phyloP scores from a whole-genome alignment of 2,329 filamentous ascomycete genomes.

The Talaromyces piceae region DNA sequence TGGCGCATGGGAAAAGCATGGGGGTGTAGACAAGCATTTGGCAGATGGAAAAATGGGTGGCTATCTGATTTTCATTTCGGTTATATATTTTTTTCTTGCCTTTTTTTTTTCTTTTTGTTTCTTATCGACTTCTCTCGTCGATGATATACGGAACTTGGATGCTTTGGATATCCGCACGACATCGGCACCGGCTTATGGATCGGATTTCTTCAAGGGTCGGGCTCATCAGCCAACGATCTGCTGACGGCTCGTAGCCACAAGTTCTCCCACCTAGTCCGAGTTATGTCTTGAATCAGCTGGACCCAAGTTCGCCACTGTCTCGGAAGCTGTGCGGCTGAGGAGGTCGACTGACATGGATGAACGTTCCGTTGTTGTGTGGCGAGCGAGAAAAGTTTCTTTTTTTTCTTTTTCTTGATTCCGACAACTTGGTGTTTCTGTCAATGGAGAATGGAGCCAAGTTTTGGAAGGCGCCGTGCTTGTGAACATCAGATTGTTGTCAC shows the following conservation, averaged over 20 bases:
- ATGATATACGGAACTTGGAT: too few relatives aligned
- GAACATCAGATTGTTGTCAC: neutral
- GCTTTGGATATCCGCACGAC: neutral
- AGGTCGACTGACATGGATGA: too few relatives aligned
- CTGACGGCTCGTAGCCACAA: neutral
- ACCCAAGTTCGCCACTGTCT: too few relatives aligned
- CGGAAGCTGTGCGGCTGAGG: too few relatives aligned
- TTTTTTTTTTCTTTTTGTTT: neutral
- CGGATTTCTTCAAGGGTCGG: neutral
- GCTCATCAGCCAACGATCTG: neutral
- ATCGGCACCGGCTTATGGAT: neutral
- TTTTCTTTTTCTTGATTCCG: too few relatives aligned
- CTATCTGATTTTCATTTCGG: neutral
- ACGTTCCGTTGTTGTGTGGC: too few relatives aligned
- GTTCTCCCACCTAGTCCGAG: too few relatives aligned
- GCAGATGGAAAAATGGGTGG: slow-evolving; percentile 1
- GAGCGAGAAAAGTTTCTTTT: too few relatives aligned
- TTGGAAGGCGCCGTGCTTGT: neutral
- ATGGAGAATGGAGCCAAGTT: neutral
- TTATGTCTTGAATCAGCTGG: too few relatives aligned
- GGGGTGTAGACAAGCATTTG: neutral
- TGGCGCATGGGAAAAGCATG: neutral
- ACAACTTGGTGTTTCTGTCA: too few relatives aligned
- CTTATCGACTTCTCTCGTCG: neutral
- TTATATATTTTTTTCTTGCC: neutral